Percentiles rank a stretch among this genome's conserved stretches.
Evolutionary conservation across 352 stramenopile species (phyloP).

Genomic region (Globisporangium sylvaticum): DNA sequence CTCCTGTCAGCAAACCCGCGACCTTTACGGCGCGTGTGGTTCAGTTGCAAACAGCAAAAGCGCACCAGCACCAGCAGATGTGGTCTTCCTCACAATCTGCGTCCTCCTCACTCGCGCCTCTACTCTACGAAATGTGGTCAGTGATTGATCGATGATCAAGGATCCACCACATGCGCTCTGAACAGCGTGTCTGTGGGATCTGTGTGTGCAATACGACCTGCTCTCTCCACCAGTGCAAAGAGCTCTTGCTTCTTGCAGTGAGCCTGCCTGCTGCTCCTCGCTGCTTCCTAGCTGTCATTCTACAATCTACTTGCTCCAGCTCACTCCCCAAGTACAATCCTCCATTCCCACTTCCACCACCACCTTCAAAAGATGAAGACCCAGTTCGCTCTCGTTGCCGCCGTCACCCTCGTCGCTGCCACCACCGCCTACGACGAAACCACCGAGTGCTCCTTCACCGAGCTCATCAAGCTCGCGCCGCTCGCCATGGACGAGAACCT

Average conservation of each 20-base stretch:
- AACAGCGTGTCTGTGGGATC: neutral
- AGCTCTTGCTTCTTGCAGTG: neutral
- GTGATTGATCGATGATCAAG: neutral
- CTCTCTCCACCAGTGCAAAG: neutral
- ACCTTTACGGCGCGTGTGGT: neutral
- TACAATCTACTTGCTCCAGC: constrained; percentile 9
- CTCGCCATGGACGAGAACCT: constrained; percentile 11
- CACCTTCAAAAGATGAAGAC: constrained; percentile 15
- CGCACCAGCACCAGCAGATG: neutral
- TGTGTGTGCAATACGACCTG: neutral
- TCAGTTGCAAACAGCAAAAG: neutral
- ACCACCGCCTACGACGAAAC: constrained; percentile 12
- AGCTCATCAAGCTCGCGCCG: constrained; percentile 16
- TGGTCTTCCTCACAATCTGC: neutral
- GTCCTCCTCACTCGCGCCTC: neutral
- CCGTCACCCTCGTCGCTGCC: constrained; percentile 1
- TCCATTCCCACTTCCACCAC: neutral
- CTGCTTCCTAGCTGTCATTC: constrained; percentile 9
- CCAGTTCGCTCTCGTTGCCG: constrained; percentile 5
- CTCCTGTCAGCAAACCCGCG: neutral
- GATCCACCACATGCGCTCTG: neutral
- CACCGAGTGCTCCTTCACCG: constrained; percentile 9
- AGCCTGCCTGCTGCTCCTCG: neutral
- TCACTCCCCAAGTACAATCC: constrained; percentile 7
- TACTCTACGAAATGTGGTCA: neutral